Conservation (phyloP, 257 asterid species). For the Nicotiana otophora region DNA sequence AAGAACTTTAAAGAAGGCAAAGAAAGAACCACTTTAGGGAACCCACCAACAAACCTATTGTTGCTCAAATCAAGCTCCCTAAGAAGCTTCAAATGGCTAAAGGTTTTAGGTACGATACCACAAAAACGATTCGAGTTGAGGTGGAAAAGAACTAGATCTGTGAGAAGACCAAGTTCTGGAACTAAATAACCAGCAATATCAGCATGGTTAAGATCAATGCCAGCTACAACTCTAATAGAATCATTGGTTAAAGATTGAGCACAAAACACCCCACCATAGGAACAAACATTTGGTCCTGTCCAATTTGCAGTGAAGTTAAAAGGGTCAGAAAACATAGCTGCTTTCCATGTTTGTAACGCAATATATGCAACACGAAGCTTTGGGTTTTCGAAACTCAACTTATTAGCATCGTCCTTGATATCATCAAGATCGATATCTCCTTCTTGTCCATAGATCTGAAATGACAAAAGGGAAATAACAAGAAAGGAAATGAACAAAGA, state of each 20-base stretch:
- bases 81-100: conserved; percentile 35
- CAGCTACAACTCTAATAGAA: conserved; percentile 52
- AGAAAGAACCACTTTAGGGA: conserved; percentile 51
- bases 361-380: conserved; percentile 51
- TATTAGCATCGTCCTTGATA: conserved; percentile 14
- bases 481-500: not conserved
- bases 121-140: conserved; percentile 68
- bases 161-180: conserved; percentile 47
- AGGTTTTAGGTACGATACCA: conserved; percentile 45
- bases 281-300: conserved; percentile 54
- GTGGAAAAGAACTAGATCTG: conserved; percentile 64
- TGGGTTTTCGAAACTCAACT: conserved; percentile 40
- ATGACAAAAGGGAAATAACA: not conserved
- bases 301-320: conserved; percentile 57
- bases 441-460: conserved; percentile 32
- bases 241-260: conserved; percentile 34
- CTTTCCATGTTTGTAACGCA: conserved; percentile 66
- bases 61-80: conserved; percentile 66
- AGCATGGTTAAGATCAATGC: conserved; percentile 67
- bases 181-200: conserved; percentile 77
- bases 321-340: conserved; percentile 64
- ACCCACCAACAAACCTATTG: conserved; percentile 64
- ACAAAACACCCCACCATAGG: conserved; percentile 55
- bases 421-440: conserved; percentile 16
- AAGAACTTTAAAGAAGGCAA: conserved; percentile 46